phyloP scores from a whole-genome alignment of 192 early-diverging fungal species.

The Backusella tuberculispora region DNA sequence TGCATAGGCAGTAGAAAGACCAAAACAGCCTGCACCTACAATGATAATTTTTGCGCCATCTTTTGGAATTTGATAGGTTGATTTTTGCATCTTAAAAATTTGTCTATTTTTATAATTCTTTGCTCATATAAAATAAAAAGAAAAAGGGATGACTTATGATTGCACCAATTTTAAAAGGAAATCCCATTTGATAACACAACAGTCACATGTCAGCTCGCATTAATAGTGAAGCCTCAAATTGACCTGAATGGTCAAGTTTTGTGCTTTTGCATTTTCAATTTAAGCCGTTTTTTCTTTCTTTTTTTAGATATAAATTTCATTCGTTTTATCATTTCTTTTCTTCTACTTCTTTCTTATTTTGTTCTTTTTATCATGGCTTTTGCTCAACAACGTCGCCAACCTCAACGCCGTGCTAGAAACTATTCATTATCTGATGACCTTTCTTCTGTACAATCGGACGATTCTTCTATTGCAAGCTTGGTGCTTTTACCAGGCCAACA shows the following conservation, averaged over 20 bases:
- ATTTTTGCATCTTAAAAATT: constrained; percentile 3
- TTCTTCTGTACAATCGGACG: background rate
- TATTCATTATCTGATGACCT: background rate
- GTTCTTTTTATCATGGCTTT: constrained; percentile 36
- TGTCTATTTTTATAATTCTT: background rate
- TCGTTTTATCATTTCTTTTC: background rate
- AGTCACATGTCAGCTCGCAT: constrained; percentile 14
- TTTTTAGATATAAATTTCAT: background rate
- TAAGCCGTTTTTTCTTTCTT: background rate
- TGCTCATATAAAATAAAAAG: background rate
- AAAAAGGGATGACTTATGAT: background rate
- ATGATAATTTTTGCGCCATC: constrained; percentile 38
- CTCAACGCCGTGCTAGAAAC: constrained; percentile 2
- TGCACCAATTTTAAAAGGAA: constrained; percentile 3
- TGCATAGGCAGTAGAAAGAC: constrained; percentile 40
- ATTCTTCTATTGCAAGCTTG: background rate
- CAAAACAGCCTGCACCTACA: constrained; percentile 47
- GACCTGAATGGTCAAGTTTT: background rate
- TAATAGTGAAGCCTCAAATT: background rate
- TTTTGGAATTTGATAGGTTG: constrained; percentile 21
- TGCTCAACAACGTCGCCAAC: constrained; percentile 38
- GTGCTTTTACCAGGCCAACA: background rate
- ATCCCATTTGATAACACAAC: background rate
- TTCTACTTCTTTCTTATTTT: background rate
- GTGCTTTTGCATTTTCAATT: background rate